Percentiles rank a stretch among this genome's conserved stretches.
Evolutionary conservation across 2,329 filamentous ascomycete species (phyloP).

Genomic region (Aspergillus ruber): DNA sequence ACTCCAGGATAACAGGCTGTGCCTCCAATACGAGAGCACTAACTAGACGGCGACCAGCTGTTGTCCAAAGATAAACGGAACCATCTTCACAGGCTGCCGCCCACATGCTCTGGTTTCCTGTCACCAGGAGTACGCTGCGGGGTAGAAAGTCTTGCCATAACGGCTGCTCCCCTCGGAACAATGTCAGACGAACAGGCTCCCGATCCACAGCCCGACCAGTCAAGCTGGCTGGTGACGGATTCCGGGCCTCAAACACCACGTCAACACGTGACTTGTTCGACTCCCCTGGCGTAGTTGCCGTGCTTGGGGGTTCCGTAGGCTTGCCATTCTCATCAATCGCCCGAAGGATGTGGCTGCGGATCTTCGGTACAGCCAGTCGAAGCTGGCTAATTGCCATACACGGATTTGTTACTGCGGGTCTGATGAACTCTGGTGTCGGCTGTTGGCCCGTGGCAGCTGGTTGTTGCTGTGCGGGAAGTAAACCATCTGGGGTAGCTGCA

Average conservation of each 20-base stretch:
- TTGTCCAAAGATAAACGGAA: slow-evolving; percentile 83
- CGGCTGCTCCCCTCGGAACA: slow-evolving; percentile 70
- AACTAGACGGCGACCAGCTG: slow-evolving; percentile 76
- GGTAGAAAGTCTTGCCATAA: slow-evolving; percentile 95
- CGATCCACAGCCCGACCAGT: slow-evolving; percentile 57
- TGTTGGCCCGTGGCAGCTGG: slow-evolving; percentile 55
- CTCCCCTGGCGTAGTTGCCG: slow-evolving; percentile 22
- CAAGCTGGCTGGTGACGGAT: slow-evolving; percentile 58
- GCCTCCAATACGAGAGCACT: slow-evolving; percentile 83
- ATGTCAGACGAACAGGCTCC: slow-evolving; percentile 77
- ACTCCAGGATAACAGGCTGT: slow-evolving; percentile 90
- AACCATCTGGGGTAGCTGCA: slow-evolving; percentile 67
- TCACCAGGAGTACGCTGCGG: slow-evolving; percentile 77
- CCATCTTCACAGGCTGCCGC: slow-evolving; percentile 90
- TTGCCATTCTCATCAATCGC: slow-evolving; percentile 58
- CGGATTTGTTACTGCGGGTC: slow-evolving; percentile 81
- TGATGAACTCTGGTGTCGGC: slow-evolving; percentile 72
- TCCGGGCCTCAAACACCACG: slow-evolving; percentile 79
- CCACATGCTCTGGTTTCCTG: slow-evolving; percentile 87
- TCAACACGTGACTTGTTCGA: slow-evolving; percentile 56
- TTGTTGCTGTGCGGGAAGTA: slow-evolving; percentile 66
- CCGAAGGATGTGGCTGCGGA: slow-evolving; percentile 74
- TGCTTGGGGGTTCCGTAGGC: slow-evolving; percentile 33
- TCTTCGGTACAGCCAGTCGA: slow-evolving; percentile 77
- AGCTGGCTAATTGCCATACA: slow-evolving; percentile 75